phyloP scores from a whole-genome alignment of 2,329 filamentous ascomycete genomes.

The Aspergillus aculeatinus region DNA sequence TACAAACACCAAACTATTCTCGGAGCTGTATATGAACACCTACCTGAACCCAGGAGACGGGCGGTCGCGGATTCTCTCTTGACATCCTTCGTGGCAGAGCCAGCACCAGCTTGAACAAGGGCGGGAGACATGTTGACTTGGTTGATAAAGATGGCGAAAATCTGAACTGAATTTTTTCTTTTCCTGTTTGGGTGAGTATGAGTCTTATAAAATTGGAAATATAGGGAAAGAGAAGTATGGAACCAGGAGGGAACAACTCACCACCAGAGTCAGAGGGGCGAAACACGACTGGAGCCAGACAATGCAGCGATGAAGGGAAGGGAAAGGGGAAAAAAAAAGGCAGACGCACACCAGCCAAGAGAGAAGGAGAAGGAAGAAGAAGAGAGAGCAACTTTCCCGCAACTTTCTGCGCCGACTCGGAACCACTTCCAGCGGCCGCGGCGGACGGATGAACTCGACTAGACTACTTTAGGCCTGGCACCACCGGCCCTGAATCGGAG shows the following conservation, averaged over 20 bases:
- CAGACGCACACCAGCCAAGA: constrained; percentile 13
- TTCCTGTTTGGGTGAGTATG: constrained; percentile 1
- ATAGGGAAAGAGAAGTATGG: background rate
- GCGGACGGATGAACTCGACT: constrained; percentile 5
- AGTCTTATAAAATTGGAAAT: constrained; percentile 5
- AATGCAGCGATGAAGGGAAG: constrained; percentile 15
- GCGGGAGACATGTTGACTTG: constrained; percentile 57
- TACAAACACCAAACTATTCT: background rate
- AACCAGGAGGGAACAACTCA: constrained; percentile 1
- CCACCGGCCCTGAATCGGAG: constrained; percentile 5
- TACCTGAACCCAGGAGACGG: constrained; percentile 88
- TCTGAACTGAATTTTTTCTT: background rate
- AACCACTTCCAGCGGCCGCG: constrained; percentile 10
- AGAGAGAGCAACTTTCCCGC: background rate
- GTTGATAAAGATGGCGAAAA: background rate
- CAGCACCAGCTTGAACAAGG: constrained; percentile 36
- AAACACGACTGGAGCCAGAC: constrained; percentile 8
- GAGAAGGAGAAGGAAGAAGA: constrained; percentile 8
- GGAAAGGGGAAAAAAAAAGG: constrained; percentile 10
- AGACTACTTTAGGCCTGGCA: constrained; percentile 10
- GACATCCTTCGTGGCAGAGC: constrained; percentile 57
- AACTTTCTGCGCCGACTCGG: constrained; percentile 20
- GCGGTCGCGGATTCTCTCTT: constrained; percentile 89
- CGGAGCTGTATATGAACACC: constrained; percentile 15
- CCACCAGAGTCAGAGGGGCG: constrained; percentile 3